Conservation (phyloP, 2,329 filamentous ascomycete genomes). For the Sporothrix variecibatus region DNA sequence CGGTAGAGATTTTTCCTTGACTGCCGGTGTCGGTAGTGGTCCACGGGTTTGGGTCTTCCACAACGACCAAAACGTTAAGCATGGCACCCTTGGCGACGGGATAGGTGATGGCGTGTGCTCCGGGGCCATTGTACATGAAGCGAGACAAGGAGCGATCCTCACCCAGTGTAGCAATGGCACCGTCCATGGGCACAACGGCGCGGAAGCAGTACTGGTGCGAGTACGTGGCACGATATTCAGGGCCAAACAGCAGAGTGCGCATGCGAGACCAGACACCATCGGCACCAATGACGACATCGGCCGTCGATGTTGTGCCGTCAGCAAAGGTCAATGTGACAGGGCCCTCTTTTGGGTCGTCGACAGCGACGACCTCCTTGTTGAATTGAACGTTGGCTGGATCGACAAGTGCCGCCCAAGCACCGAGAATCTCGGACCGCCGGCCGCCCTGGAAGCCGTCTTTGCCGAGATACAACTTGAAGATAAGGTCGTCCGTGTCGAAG, state of each 20-base stretch:
- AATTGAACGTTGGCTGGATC: conserved; percentile 37
- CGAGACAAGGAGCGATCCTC: conserved; percentile 50
- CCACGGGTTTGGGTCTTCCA: conserved; percentile 45
- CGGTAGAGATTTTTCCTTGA: not conserved
- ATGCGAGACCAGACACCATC: conserved; percentile 64
- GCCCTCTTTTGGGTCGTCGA: conserved; percentile 31
- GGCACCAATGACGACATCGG: conserved; percentile 56
- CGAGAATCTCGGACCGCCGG: conserved; percentile 44
- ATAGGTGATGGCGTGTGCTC: conserved; percentile 62
- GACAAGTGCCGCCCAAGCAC: conserved; percentile 42
- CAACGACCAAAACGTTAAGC: conserved; percentile 59
- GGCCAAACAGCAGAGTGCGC: conserved; percentile 54
- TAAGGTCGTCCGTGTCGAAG: conserved; percentile 34
- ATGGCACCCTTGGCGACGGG: conserved; percentile 57
- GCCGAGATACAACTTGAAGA: conserved; percentile 43
- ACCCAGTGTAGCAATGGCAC: conserved; percentile 54
- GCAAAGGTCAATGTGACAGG: conserved; percentile 35
- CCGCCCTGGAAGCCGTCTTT: conserved; percentile 47
- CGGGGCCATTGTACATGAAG: conserved; percentile 59
- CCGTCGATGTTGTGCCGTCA: conserved; percentile 37
- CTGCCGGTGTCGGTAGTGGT: conserved; percentile 5
- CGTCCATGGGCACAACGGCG: conserved; percentile 60
- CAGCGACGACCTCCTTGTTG: conserved; percentile 38
- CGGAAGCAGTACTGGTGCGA: conserved; percentile 63
- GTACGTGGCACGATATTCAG: conserved; percentile 49